phyloP scores from a whole-genome alignment of 352 stramenopile species.

The Phytophthora capsici region DNA sequence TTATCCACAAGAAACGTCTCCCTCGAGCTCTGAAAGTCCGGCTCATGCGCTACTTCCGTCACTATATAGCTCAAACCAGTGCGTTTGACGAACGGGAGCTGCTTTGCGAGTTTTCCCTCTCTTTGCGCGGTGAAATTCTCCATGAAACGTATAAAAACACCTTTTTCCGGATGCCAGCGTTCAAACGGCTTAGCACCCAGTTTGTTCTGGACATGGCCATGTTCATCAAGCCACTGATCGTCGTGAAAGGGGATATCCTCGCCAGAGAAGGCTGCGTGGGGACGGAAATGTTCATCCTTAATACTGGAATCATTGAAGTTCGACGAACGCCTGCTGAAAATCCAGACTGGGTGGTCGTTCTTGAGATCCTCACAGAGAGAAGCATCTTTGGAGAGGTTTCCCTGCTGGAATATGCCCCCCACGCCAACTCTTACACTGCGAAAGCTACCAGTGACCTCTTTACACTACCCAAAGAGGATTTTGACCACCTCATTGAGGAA shows the following conservation, averaged over 20 bases:
- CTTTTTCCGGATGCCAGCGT: slow-evolving; percentile 77
- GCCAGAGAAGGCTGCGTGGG: slow-evolving; percentile 68
- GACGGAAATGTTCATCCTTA: slow-evolving; percentile 87
- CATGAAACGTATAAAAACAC: slow-evolving; percentile 79
- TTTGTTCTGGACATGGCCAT: slow-evolving; percentile 89
- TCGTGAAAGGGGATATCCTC: slow-evolving; percentile 68
- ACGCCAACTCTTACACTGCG: slow-evolving; percentile 78
- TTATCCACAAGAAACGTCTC: slow-evolving; percentile 68
- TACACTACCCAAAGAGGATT: slow-evolving; percentile 81
- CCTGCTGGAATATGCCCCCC: slow-evolving; percentile 75
- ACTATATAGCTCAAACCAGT: slow-evolving; percentile 83
- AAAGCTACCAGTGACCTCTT: slow-evolving; percentile 81
- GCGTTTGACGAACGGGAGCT: slow-evolving; percentile 80
- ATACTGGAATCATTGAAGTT: slow-evolving; percentile 76
- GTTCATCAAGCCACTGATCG: slow-evolving; percentile 85
- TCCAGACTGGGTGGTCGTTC: slow-evolving; percentile 70
- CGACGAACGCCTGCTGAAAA: slow-evolving; percentile 58
- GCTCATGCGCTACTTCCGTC: slow-evolving; percentile 75
- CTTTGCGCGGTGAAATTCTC: slow-evolving; percentile 73
- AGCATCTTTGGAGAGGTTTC: slow-evolving; percentile 75
- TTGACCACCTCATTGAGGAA: slow-evolving; percentile 80
- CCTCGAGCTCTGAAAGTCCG: slow-evolving; percentile 56
- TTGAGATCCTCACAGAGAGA: slow-evolving; percentile 76
- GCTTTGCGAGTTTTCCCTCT: slow-evolving; percentile 79
- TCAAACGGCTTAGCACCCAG: slow-evolving; percentile 72